Percentiles rank a stretch among this genome's conserved stretches.
phyloP scores from a whole-genome alignment of 1,284 basidiomycete genomes.

The Leccinum fuscescens region DNA sequence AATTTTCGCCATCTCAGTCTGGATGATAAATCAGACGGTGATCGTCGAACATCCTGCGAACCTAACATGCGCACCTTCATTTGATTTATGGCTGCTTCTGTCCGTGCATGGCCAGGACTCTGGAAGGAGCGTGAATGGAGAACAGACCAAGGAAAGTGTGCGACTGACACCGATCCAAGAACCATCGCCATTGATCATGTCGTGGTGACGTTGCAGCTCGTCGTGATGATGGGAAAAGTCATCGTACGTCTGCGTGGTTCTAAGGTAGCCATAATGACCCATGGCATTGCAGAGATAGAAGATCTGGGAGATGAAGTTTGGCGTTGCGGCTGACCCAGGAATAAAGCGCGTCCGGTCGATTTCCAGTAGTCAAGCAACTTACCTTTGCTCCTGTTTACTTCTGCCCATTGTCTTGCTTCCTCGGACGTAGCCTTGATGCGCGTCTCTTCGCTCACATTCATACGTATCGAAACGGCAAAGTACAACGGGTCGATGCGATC shows the following conservation, averaged over 20 bases:
- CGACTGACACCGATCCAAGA: conserved; percentile 75
- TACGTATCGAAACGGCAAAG: conserved; percentile 67
- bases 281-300: conserved; percentile 87
- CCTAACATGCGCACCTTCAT: conserved; percentile 54
- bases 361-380: neutral
- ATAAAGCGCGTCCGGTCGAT: neutral
- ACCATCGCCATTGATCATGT: conserved; percentile 73
- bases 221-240: conserved; percentile 71
- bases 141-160: neutral
- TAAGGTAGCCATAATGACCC: conserved; percentile 83
- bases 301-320: conserved; percentile 95
- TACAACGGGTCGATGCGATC: conserved; percentile 89
- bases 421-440: conserved; percentile 88
- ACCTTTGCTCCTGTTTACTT: conserved; percentile 51
- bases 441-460: conserved; percentile 84
- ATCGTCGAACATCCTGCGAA: neutral
- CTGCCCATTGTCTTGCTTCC: conserved; percentile 75
- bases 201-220: conserved; percentile 77
- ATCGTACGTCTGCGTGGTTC: conserved; percentile 74
- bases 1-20: conserved; percentile 70
- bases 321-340: conserved; percentile 41
- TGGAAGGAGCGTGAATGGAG: conserved; percentile 30
- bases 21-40: conserved; percentile 1
- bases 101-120: conserved; percentile 68
- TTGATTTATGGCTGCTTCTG: conserved; percentile 65